A percentile compares a stretch with the other conserved stretches of the same genome.
Evolutionary conservation across 1,284 basidiomycete species (phyloP).

Genomic region (Papiliotrema nemorosa): DNA sequence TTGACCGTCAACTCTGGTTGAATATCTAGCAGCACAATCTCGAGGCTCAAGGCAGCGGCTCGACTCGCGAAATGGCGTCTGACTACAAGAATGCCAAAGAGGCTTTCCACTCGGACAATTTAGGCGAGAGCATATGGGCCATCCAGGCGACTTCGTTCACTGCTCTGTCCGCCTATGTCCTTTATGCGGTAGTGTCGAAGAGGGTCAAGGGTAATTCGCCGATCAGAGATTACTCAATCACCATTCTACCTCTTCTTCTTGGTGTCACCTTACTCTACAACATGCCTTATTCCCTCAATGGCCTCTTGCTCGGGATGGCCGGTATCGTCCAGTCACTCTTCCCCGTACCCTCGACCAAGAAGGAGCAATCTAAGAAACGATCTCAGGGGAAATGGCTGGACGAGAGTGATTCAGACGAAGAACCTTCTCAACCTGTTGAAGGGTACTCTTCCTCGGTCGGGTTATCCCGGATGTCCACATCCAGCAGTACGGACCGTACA

Average conservation of each 20-base stretch:
- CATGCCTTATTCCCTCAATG: conserved; percentile 57
- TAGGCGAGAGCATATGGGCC: conserved; percentile 69
- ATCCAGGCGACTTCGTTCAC: conserved; percentile 71
- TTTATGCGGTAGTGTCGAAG: conserved; percentile 59
- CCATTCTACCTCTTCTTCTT: conserved; percentile 72
- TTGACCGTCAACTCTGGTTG: too few relatives aligned
- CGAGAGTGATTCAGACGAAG: conserved; percentile 43
- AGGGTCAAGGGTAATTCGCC: conserved; percentile 26
- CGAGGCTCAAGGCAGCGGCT: too few relatives aligned
- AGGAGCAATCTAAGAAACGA: neutral
- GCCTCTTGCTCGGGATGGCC: conserved; percentile 49
- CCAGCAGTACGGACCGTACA: neutral
- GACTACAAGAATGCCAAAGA: conserved; percentile 81
- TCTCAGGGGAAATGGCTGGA: conserved; percentile 41
- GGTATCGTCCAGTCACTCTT: neutral
- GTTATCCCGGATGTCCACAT: conserved; percentile 13
- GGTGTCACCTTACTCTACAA: conserved; percentile 72
- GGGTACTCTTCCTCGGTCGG: neutral
- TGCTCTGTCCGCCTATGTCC: conserved; percentile 64
- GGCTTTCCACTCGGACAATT: conserved; percentile 76
- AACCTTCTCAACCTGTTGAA: conserved; percentile 25
- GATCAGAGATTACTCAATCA: conserved; percentile 59
- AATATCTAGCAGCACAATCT: too few relatives aligned
- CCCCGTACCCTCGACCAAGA: neutral
- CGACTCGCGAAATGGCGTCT: too few relatives aligned